Percentiles rank a stretch among this genome's conserved stretches.
phyloP scores from a whole-genome alignment of 1,139 yeast species.

The Debaryomyces singareniensis region DNA sequence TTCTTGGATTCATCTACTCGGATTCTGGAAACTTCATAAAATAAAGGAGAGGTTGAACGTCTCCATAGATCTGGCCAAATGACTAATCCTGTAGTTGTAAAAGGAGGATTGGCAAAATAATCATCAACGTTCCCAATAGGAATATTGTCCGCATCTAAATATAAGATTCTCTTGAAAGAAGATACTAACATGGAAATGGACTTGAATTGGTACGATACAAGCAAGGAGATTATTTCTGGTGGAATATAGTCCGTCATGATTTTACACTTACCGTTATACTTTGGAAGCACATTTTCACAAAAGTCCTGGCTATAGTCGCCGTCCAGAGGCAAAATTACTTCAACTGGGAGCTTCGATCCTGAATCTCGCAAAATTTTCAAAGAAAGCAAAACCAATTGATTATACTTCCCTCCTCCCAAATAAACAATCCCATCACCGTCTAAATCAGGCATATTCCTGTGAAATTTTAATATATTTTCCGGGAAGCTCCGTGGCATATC shows the following conservation, averaged over 20 bases:
- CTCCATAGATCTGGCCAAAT: slow-evolving; percentile 40
- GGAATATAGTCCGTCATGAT: slow-evolving; percentile 29
- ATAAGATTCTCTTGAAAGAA: slow-evolving; percentile 27
- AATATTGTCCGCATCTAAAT: slow-evolving; percentile 32
- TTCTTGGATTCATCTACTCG: slow-evolving; percentile 13
- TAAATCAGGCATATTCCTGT: slow-evolving; percentile 22
- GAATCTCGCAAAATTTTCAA: slow-evolving; percentile 46
- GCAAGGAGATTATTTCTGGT: slow-evolving; percentile 9
- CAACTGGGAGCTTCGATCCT: slow-evolving; percentile 54
- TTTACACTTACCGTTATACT: slow-evolving; percentile 25
- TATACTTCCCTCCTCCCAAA: slow-evolving; percentile 56
- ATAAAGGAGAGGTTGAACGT: slow-evolving; percentile 30
- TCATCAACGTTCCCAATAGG: slow-evolving; percentile 28
- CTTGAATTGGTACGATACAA: slow-evolving; percentile 27
- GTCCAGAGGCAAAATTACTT: slow-evolving; percentile 33
- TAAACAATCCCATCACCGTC: slow-evolving; percentile 54
- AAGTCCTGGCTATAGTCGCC: slow-evolving; percentile 25
- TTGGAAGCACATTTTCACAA: slow-evolving; percentile 24
- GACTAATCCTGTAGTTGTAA: slow-evolving; percentile 20
- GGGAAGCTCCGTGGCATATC: slow-evolving; percentile 19
- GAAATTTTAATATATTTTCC: slow-evolving; percentile 12
- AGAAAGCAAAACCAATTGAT: slow-evolving; percentile 50
- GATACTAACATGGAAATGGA: slow-evolving; percentile 28
- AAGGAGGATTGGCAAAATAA: slow-evolving; percentile 26
- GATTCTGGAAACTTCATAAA: slow-evolving; percentile 25